Percentiles rank a stretch among this genome's conserved stretches.
Evolutionary conservation across 2,329 filamentous ascomycete genomes (phyloP).

Genomic region (Metarhizium robertsii): DNA sequence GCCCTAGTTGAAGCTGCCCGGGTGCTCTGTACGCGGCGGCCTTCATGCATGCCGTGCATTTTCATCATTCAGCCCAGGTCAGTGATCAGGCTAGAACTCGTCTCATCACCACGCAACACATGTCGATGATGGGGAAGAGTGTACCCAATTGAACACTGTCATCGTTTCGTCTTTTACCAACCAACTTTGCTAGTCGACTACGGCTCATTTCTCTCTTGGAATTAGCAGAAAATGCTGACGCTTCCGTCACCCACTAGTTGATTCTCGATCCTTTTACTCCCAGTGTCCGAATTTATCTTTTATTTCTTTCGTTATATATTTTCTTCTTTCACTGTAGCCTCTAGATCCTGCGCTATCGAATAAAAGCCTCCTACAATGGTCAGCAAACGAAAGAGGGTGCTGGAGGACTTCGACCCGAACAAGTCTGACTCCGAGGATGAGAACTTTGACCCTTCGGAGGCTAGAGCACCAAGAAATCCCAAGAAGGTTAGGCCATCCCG

Average conservation of each 20-base stretch:
- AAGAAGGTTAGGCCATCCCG: conserved; percentile 33
- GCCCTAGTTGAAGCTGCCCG: neutral
- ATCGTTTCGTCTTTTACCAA: neutral
- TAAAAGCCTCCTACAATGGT: conserved; percentile 15
- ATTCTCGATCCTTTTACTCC: neutral
- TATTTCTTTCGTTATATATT: too few species aligned
- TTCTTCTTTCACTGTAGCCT: neutral
- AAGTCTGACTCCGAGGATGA: conserved; percentile 58
- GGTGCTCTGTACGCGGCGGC: neutral
- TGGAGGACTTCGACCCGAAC: conserved; percentile 55
- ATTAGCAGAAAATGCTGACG: neutral
- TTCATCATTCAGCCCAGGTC: neutral
- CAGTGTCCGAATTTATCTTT: neutral
- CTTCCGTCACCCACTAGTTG: neutral
- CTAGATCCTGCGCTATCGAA: conserved; percentile 6
- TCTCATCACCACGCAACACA: neutral
- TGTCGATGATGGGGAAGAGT: neutral
- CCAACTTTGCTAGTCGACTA: neutral
- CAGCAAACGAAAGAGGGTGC: conserved; percentile 47
- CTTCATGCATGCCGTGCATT: conserved; percentile 1
- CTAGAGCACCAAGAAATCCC: conserved; percentile 29
- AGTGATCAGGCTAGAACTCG: neutral
- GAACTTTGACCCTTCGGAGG: conserved; percentile 50
- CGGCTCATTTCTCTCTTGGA: neutral
- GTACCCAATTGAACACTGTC: neutral